Percentiles rank a stretch among this genome's conserved stretches.
Conservation (phyloP, 768 basidiomycete genomes). For the Boletales sp. region DNA sequence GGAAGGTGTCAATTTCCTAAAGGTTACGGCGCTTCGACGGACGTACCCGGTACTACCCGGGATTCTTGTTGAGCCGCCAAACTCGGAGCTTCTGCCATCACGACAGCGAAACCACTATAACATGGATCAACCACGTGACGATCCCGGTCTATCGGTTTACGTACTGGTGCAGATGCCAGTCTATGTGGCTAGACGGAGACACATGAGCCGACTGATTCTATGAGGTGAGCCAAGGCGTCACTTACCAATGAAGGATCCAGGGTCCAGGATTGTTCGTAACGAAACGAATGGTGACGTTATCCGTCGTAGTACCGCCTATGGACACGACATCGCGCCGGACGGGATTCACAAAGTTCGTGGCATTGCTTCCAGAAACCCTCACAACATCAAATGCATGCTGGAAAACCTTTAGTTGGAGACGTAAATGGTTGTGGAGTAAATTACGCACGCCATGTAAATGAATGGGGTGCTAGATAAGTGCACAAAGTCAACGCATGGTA, state of each 20-base stretch:
- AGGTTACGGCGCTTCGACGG: too few relatives aligned
- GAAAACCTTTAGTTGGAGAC: background rate
- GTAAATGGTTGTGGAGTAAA: background rate
- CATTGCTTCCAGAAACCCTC: constrained; percentile 24
- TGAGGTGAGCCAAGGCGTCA: background rate
- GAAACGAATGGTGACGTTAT: constrained; percentile 57
- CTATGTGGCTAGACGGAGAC: too few relatives aligned
- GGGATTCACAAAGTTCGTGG: constrained; percentile 35
- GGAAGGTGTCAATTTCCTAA: too few relatives aligned
- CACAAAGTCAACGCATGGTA: too few relatives aligned
- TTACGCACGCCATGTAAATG: constrained; percentile 38
- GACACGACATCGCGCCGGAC: constrained; percentile 32
- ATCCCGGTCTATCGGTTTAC: too few relatives aligned
- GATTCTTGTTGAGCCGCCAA: too few relatives aligned
- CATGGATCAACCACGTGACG: too few relatives aligned
- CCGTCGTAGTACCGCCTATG: background rate
- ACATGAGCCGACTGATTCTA: too few relatives aligned
- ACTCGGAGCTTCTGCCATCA: too few relatives aligned
- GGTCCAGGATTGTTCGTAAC: constrained; percentile 64
- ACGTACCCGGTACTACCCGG: too few relatives aligned
- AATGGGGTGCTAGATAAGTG: constrained; percentile 29
- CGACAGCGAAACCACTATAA: too few relatives aligned
- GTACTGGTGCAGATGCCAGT: too few relatives aligned
- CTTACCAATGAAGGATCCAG: constrained; percentile 48
- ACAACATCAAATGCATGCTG: constrained; percentile 36